Percentiles rank a stretch among this genome's conserved stretches.
phyloP scores from a whole-genome alignment of 2,329 filamentous ascomycete species.

The Paecilomyces sp. region DNA sequence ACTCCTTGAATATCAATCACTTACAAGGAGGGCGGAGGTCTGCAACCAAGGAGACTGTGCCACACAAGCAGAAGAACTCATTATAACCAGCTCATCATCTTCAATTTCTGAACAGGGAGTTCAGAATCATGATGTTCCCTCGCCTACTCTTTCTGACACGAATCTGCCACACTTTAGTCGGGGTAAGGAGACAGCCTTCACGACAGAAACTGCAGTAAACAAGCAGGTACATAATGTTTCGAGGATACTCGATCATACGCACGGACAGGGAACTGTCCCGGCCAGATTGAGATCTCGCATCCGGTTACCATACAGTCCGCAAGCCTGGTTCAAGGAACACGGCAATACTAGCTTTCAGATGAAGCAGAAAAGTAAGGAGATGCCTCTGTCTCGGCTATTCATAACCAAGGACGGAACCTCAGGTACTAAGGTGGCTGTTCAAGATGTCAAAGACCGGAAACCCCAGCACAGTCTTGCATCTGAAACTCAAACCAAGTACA shows the following conservation, averaged over 20 bases:
- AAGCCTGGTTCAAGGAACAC: slow-evolving; percentile 3
- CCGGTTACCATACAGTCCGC: slow-evolving; percentile 5
- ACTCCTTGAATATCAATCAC: background rate
- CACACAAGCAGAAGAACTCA: background rate
- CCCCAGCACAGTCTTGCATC: background rate
- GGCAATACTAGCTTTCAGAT: background rate
- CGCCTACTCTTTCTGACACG: slow-evolving; percentile 16
- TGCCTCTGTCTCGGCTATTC: background rate
- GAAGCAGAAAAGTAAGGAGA: background rate
- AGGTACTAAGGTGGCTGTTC: background rate
- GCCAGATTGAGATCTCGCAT: background rate
- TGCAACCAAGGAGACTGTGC: background rate
- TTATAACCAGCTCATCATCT: background rate
- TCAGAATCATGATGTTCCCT: slow-evolving; percentile 1
- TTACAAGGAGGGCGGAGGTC: background rate
- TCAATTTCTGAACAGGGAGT: background rate
- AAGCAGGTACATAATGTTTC: background rate
- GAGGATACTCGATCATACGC: background rate
- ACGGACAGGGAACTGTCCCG: background rate
- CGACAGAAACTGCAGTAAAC: background rate
- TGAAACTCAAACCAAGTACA: background rate
- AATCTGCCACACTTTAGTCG: slow-evolving; percentile 15
- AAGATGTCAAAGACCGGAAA: background rate
- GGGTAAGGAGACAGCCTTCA: background rate
- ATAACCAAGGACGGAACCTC: background rate